Conservation (phyloP, 257 asterid genomes). For the Striga asiatica region DNA sequence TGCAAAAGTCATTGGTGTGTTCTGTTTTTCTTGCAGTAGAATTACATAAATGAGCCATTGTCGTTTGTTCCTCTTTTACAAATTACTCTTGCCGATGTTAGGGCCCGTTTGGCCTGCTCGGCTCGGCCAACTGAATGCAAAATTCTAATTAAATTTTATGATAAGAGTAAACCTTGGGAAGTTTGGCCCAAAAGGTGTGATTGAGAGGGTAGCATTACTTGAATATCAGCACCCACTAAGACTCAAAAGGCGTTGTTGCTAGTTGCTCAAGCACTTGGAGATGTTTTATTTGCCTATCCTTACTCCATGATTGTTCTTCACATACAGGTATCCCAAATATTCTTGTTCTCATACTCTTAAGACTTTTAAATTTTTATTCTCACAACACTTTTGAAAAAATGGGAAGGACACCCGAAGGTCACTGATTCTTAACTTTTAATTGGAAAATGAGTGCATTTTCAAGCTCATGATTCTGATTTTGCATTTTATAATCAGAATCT, state of each 20-base stretch:
- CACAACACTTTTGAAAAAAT: not conserved
- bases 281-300: slow-evolving; percentile 69
- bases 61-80: not conserved
- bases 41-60: not conserved
- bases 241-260: slow-evolving; percentile 48
- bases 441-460: too few species aligned
- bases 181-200: slow-evolving; percentile 47
- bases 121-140: too few species aligned
- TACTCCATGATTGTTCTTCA: slow-evolving; percentile 45
- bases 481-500: too few species aligned
- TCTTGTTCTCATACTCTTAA: too few species aligned
- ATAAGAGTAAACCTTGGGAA: too few species aligned
- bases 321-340: slow-evolving; percentile 80
- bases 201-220: slow-evolving; percentile 48
- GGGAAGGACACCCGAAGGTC: slow-evolving; percentile 54
- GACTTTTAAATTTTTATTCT: not conserved
- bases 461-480: too few species aligned
- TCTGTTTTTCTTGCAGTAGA: not conserved
- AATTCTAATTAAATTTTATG: too few species aligned
- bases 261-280: slow-evolving; percentile 60
- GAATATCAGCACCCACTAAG: slow-evolving; percentile 33
- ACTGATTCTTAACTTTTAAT: too few species aligned
- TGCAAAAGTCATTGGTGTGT: slow-evolving; percentile 47
- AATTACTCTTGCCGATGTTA: slow-evolving; percentile 36
- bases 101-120: too few species aligned